Conservation (phyloP, 331 rosid genomes). For the Saraca asoca region DNA sequence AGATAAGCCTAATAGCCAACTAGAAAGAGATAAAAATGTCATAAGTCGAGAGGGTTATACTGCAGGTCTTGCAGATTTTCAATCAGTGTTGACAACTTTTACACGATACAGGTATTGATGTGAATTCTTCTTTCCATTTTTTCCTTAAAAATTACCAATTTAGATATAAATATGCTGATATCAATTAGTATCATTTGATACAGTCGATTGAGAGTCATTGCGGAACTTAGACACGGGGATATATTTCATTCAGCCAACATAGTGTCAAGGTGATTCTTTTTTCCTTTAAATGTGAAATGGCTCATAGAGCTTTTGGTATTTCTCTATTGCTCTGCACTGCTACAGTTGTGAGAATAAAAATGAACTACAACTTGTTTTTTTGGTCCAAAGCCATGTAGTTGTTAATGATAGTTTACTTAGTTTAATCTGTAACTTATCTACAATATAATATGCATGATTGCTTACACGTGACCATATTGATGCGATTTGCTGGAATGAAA, state of each 20-base stretch:
- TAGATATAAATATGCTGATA: conserved; percentile 37
- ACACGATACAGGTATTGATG: conserved; percentile 77
- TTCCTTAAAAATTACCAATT: conserved; percentile 44
- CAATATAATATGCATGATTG: neutral
- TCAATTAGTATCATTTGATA: conserved; percentile 38
- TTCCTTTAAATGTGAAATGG: neutral
- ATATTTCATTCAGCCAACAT: conserved; percentile 94
- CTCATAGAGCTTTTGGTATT: conserved; percentile 22
- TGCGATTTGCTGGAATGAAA: conserved; percentile 15
- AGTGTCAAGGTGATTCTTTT: conserved; percentile 78
- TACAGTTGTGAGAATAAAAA: conserved; percentile 1
- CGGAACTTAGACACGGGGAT: conserved; percentile 88
- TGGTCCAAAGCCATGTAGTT: neutral
- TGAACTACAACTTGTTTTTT: neutral
- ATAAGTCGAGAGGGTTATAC: conserved; percentile 75
- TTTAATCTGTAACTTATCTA: conserved; percentile 9
- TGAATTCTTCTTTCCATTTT: conserved; percentile 19
- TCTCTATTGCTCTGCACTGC: conserved; percentile 7
- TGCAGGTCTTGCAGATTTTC: conserved; percentile 87
- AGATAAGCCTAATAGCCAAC: conserved; percentile 62
- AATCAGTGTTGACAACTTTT: conserved; percentile 86
- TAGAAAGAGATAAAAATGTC: conserved; percentile 56
- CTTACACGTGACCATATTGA: conserved; percentile 9
- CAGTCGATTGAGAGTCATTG: conserved; percentile 94
- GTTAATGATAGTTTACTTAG: neutral